A percentile compares a stretch with the other conserved stretches of the same genome.
Conservation (phyloP, 768 basidiomycete genomes). For the Amylocystis lapponica region DNA sequence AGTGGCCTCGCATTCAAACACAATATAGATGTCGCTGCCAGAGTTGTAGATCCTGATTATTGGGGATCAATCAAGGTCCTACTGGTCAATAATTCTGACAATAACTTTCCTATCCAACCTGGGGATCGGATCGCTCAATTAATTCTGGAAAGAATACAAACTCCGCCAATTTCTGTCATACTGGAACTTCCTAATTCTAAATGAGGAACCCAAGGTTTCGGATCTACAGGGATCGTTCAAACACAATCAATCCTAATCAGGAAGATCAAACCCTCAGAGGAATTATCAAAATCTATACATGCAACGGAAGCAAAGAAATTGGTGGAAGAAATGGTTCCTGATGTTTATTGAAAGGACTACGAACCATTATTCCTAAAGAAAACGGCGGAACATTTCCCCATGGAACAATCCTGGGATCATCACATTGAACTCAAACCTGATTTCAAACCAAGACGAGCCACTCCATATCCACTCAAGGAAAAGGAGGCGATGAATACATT, state of each 20-base stretch:
- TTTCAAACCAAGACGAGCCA: conserved; percentile 12
- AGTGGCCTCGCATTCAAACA: too few relatives aligned
- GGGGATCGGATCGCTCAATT: too few relatives aligned
- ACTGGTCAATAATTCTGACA: too few relatives aligned
- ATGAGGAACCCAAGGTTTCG: too few relatives aligned
- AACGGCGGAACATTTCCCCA: conserved; percentile 26
- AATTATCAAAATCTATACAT: background rate
- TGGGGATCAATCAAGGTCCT: too few relatives aligned
- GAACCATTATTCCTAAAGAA: conserved; percentile 21
- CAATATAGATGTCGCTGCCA: too few relatives aligned
- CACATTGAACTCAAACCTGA: conserved; percentile 27
- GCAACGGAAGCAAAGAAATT: background rate
- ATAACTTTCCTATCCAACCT: too few relatives aligned
- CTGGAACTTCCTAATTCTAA: background rate
- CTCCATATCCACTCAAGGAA: conserved; percentile 15
- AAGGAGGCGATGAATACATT: conserved; percentile 12
- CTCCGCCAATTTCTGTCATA: background rate
- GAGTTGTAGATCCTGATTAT: too few relatives aligned
- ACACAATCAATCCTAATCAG: background rate
- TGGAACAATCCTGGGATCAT: conserved; percentile 27
- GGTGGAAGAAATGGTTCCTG: conserved; percentile 4
- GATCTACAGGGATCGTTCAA: too few relatives aligned
- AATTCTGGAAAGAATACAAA: background rate
- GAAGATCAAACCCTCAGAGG: background rate
- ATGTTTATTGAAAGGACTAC: conserved; percentile 19